These are phyloP conservation scores for Nitzschia sp. DNA, from an alignment of 108 stramenopile species.

Conservation along the genomic window DNA sequence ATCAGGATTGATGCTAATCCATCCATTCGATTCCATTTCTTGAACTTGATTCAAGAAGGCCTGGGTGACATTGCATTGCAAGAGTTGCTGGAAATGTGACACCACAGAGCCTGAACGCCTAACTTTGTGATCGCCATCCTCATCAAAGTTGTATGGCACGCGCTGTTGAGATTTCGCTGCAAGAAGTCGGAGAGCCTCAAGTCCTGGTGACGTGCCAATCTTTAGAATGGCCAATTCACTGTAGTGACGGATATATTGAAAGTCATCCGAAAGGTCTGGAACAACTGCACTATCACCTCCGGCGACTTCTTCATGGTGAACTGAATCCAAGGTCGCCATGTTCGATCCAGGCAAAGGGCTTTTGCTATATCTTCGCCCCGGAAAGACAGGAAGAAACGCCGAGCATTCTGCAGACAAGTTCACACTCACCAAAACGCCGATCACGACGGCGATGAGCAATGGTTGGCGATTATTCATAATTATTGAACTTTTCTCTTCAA, in stretches of 20 bases:
- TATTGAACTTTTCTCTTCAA: too few relatives aligned
- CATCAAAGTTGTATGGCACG: not conserved
- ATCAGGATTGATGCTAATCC: constrained; percentile 74
- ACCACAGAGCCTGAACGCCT: constrained; percentile 10
- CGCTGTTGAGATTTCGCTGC: not conserved
- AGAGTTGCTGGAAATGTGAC: constrained; percentile 18
- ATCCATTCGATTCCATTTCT: constrained; percentile 39
- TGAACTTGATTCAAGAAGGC: constrained; percentile 21
- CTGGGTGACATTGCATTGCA: constrained; percentile 21
- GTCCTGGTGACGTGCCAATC: not conserved
- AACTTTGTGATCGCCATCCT: not conserved
- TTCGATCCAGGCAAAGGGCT: too few relatives aligned
- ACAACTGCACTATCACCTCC: too few relatives aligned
- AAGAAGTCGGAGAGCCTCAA: not conserved
- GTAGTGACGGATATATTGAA: not conserved
- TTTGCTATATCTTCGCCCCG: too few relatives aligned
- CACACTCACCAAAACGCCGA: too few relatives aligned
- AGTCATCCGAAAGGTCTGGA: not conserved
- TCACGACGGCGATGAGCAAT: too few relatives aligned
- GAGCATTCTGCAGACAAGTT: too few relatives aligned
- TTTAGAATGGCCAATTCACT: constrained; percentile 14
- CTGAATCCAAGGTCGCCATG: too few relatives aligned
- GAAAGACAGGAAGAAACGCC: too few relatives aligned
- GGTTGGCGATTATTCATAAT: too few relatives aligned
- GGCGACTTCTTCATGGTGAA: too few relatives aligned